These are phyloP conservation scores for Papiliotrema laurentii DNA, from an alignment of 1,284 basidiomycete genomes.

Conservation along the genomic window DNA sequence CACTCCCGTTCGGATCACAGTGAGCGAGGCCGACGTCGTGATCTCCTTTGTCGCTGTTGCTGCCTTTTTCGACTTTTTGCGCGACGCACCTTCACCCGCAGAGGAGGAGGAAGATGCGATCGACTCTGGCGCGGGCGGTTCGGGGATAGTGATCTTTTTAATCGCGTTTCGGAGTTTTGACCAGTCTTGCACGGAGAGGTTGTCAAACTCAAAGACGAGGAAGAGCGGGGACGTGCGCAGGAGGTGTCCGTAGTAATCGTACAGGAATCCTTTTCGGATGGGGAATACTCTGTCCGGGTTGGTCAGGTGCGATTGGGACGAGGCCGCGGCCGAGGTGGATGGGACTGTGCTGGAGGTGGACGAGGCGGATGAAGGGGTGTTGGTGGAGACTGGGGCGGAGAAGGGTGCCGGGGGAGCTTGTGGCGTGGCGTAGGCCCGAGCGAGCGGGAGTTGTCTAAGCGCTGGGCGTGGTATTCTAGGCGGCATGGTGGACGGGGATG, in stretches of 20 bases:
- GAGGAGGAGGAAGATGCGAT: not conserved
- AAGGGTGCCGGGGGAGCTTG: conserved; percentile 1
- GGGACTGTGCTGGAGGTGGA: conserved; percentile 1
- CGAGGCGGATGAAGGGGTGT: conserved; percentile 1
- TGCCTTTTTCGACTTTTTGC: not conserved
- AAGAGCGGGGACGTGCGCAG: conserved; percentile 39
- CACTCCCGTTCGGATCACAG: conserved; percentile 45
- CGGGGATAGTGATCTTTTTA: conserved; percentile 27
- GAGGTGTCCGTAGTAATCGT: conserved; percentile 45
- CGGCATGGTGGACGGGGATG: conserved; percentile 1
- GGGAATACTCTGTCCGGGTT: conserved; percentile 17
- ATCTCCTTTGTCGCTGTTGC: not conserved
- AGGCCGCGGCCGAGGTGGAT: conserved; percentile 9
- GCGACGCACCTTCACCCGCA: not conserved
- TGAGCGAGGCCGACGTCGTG: conserved; percentile 1
- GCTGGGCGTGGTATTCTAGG: not conserved
- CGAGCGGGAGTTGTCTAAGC: not conserved
- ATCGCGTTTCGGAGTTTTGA: conserved; percentile 37
- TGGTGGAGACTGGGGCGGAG: not conserved
- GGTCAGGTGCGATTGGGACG: conserved; percentile 5
- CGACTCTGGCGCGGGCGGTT: conserved; percentile 5
- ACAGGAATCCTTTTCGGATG: conserved; percentile 47
- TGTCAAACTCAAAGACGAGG: conserved; percentile 48
- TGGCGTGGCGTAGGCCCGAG: conserved; percentile 3
- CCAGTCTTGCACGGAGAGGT: conserved; percentile 44